Conservation (phyloP, 441 rosid genomes). For the Hypseocharis bilobata region DNA sequence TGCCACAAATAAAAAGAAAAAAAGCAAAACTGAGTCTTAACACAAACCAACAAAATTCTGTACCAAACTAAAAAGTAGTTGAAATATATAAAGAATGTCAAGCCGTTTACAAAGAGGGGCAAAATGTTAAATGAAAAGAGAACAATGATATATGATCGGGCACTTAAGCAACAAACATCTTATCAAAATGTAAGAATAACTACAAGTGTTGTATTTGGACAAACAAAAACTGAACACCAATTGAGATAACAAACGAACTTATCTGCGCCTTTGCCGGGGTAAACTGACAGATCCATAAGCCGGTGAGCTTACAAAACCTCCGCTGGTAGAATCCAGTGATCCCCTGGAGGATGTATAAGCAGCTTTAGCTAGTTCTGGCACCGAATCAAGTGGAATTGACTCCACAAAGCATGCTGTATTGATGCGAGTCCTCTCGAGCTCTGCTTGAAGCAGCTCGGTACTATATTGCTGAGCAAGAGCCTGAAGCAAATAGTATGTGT, state of each 20-base stretch:
- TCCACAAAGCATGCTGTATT: conserved; percentile 83
- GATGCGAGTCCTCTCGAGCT: conserved; percentile 80
- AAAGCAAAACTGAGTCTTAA: too few relatives aligned
- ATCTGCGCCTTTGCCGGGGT: conserved; percentile 55
- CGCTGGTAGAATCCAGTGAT: conserved; percentile 62
- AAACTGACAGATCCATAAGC: conserved; percentile 55
- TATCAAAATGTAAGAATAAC: conserved; percentile 11
- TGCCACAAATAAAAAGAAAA: too few relatives aligned
- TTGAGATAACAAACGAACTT: conserved; percentile 11
- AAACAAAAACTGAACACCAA: not conserved
- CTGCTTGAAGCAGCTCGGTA: conserved; percentile 65
- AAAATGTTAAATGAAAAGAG: not conserved
- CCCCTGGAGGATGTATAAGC: conserved; percentile 50
- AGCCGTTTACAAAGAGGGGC: not conserved
- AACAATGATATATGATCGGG: conserved; percentile 20
- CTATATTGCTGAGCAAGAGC: conserved; percentile 79
- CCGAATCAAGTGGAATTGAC: conserved; percentile 53
- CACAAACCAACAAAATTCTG: too few relatives aligned
- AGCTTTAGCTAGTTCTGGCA: conserved; percentile 58
- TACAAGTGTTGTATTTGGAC: conserved; percentile 17
- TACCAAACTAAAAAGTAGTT: too few relatives aligned
- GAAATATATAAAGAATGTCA: not conserved
- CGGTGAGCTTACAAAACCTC: conserved; percentile 49
- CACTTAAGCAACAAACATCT: too few relatives aligned
- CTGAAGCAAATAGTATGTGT: conserved; percentile 26